Evolutionary conservation across 225 moss, liverwort and hornwort genomes (phyloP), one percentile per base, ranked within the genome.

Genomic region (Ulota crispa): DNA sequence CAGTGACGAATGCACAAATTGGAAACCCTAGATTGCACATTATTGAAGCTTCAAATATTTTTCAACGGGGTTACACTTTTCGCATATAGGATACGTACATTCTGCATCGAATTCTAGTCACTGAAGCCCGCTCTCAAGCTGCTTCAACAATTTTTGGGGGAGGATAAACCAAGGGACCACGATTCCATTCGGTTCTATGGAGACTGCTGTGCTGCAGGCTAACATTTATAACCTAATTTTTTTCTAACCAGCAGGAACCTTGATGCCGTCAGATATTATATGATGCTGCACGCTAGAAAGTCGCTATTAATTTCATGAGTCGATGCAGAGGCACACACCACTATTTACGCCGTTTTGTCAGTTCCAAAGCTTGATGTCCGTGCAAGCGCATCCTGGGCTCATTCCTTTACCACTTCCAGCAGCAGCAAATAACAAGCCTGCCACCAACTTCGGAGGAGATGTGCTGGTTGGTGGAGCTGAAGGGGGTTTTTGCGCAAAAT

Each of bases 71-170:
- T 78, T 78, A 70, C 81, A 80, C 77, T 84, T 63, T 81, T 84
- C 50, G 16, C 77, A 75, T 85, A 83, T 55, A 82, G 61, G 61
- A 78, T 81, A 87, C 85, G 81, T 83, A 85, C 87, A 85, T 82
- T 77, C 61, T 62, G 80, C 61, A 73, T 80, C 45, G 32, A 73
- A 81, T 83, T 39, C 65, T 73, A 70, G 50, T 72, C 81, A 64
- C 79, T 32, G 76, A 68, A 84, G 81, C 82, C 76, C 78, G 81
- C 82, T 63, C 78, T 82, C 39, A 73, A 70, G 82, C 80, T 77
- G 80, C 80, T 32, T 65, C n/a, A 73, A 61, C 76, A 67, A 77
- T 37, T 77, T 69, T 18, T 39, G 39, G 42, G 54, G 39, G 47
- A 85, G 63, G 69, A 83, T 64, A 68, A 54, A 70, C 27, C 27